Percentiles rank a stretch among this genome's conserved stretches.
Conservation (phyloP, 208 protist species). For the Leishmania lainsoni region DNA sequence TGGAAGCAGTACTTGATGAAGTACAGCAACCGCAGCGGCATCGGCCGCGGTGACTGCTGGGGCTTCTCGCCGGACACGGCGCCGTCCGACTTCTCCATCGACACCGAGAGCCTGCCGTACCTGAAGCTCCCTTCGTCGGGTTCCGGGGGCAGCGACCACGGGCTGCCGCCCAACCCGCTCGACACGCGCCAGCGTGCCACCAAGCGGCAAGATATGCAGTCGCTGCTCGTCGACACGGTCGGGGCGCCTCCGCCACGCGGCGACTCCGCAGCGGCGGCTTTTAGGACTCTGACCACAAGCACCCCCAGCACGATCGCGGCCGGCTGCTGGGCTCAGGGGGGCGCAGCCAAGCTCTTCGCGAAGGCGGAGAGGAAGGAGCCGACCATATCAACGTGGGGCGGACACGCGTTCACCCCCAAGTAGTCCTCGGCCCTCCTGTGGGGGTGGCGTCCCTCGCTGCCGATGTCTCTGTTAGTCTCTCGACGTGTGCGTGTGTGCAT, state of each 20-base stretch:
- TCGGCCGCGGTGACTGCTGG: conserved; percentile 5
- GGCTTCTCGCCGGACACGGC: conserved; percentile 30
- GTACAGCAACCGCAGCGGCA: conserved; percentile 33
- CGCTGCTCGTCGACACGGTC: conserved; percentile 16
- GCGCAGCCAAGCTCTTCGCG: conserved; percentile 46
- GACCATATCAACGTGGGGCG: conserved; percentile 46
- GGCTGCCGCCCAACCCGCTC: conserved; percentile 63
- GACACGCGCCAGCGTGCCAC: conserved; percentile 76
- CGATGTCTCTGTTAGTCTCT: background rate
- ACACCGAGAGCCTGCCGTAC: conserved; percentile 53
- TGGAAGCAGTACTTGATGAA: conserved; percentile 73
- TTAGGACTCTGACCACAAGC: conserved; percentile 9
- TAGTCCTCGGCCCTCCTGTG: background rate
- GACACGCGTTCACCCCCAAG: conserved; percentile 47
- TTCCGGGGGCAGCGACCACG: conserved; percentile 48
- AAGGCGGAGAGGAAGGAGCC: conserved; percentile 10
- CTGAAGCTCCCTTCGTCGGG: conserved; percentile 58
- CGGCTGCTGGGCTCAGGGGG: conserved; percentile 48
- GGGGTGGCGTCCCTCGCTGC: background rate
- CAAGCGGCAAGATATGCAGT: conserved; percentile 48
- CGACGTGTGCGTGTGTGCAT: background rate
- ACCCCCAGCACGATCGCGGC: conserved; percentile 13
- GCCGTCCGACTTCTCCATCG: conserved; percentile 56
- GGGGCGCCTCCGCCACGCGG: background rate
- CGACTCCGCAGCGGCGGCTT: background rate